Conservation (phyloP, 73 alveolate species). For the Loxodes magnus region DNA sequence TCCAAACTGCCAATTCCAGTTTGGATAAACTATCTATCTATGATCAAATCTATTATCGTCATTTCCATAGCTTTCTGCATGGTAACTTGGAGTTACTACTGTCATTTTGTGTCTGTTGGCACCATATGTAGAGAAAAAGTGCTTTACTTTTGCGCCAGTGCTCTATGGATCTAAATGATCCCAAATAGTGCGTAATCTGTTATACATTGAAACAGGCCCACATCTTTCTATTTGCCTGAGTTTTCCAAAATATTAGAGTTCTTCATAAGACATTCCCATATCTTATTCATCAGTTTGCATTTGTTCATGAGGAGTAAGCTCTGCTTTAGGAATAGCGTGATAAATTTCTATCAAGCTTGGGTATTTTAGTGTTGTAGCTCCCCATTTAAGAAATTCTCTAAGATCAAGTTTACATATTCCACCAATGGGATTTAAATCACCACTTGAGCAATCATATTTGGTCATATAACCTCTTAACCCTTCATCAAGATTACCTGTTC, state of each 20-base stretch:
- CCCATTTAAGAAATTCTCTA: slow-evolving; percentile 32
- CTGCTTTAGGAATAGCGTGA: slow-evolving; percentile 68
- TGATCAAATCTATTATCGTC: slow-evolving; percentile 89
- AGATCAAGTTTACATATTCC: slow-evolving; percentile 67
- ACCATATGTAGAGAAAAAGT: slow-evolving; percentile 26
- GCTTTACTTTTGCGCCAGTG: slow-evolving; percentile 44
- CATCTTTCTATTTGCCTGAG: slow-evolving; percentile 51
- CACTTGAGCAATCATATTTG: slow-evolving; percentile 87
- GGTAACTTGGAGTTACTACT: slow-evolving; percentile 80
- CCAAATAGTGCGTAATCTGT: slow-evolving; percentile 62
- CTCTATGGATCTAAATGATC: slow-evolving; percentile 28
- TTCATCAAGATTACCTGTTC: slow-evolving; percentile 80
- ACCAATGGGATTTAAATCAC: slow-evolving; percentile 91
- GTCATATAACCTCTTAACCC: slow-evolving; percentile 86
- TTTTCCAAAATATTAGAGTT: slow-evolving; percentile 56
- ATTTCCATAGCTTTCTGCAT: slow-evolving; percentile 77
- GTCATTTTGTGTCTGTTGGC: slow-evolving; percentile 48
- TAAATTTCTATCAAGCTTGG: slow-evolving; percentile 27
- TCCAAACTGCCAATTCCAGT: too few species aligned
- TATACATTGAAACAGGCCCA: slow-evolving; percentile 82
- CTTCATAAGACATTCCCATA: slow-evolving; percentile 83
- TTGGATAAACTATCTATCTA: slow-evolving; percentile 69
- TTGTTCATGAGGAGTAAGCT: slow-evolving; percentile 53
- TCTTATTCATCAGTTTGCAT: slow-evolving; percentile 74
- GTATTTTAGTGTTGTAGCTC: neutral